Base-by-base conservation (phyloP, 495 filamentous ascomycete species). In the Penicillium coffeae region DNA sequence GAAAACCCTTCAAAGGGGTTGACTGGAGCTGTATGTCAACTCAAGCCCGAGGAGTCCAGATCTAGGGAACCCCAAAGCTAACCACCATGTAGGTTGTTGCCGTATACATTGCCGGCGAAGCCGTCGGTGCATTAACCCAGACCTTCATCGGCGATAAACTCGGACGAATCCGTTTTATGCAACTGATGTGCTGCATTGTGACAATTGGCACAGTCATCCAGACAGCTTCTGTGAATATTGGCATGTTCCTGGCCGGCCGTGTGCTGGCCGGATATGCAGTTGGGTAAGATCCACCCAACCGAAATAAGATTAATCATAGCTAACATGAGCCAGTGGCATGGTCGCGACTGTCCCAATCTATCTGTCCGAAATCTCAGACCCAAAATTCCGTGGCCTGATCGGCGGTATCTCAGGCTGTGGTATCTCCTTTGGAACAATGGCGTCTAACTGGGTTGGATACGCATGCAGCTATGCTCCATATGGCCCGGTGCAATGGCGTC, bases 21-120 rank as follows among this genome's bases (percentile, higher is more conserved):
- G 5, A 80, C 75, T n/a, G 79, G 79, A 50, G 77, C 79, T n/a
- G 78, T 80, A 56, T 27, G 67, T 65, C 25, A 2, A 33, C 0
- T 16, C 0, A 1, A 2, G 45, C 30, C 16, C 10, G 25, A 6
- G 16, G 14, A 14, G 3, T 12, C 5, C 9, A 8, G 21, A 20
- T 13, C 8, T 2, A n/a, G n/a, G n/a, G n/a, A n/a, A 16, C 4
- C 21, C 8, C 12, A 13, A 27, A 18, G 10, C 16, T 21, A 52
- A 40, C 55, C 12, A 27, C 38, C 7, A 16, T 21, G 19, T 41
- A 76, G 72, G 73, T 80, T 7, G 78, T 80, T 13, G 69, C 78
- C n/a, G 75, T 81, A 14, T 81, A 83, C 48, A 81, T 81, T 47
- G 79, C 79, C 9, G 79, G 79, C 36, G 78, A 81, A 58, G 74